Percentiles rank a stretch among this genome's conserved stretches.
These are phyloP conservation scores for Penicillium verhagenii DNA, from an alignment of 495 filamentous ascomycete species.

Conservation along the genomic window DNA sequence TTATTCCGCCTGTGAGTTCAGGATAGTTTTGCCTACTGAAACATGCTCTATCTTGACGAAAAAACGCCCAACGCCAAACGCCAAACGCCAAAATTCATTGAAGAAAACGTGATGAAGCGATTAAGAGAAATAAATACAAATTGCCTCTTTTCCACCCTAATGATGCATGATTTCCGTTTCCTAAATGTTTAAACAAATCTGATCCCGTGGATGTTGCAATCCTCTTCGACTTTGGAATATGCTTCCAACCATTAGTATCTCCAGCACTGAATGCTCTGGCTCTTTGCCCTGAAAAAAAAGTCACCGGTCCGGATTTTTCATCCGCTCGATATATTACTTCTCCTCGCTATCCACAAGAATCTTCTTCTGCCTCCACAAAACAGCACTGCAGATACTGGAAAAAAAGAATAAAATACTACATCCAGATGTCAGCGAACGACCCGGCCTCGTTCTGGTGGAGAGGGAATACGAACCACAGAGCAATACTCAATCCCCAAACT, in stretches of 20 bases:
- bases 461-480: constrained; percentile 61
- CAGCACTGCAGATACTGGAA: constrained; percentile 54
- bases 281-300: too few relatives aligned
- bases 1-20: constrained; percentile 94
- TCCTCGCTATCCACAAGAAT: constrained; percentile 22
- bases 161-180: too few relatives aligned
- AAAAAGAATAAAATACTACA: constrained; percentile 69
- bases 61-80: background rate
- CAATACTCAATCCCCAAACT: constrained; percentile 85
- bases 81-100: background rate
- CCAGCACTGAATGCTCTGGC: too few relatives aligned
- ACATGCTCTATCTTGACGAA: too few relatives aligned
- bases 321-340: constrained; percentile 22
- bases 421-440: constrained; percentile 4
- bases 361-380: constrained; percentile 58
- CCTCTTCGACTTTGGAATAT: too few relatives aligned
- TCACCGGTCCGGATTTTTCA: too few relatives aligned
- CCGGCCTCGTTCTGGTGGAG: background rate
- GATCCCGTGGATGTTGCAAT: too few relatives aligned
- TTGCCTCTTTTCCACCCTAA: too few relatives aligned
- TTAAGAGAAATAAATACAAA: background rate
- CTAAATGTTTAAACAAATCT: too few relatives aligned
- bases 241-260: too few relatives aligned
- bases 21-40: too few relatives aligned
- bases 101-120: background rate